Base-by-base conservation (phyloP, 257 asterid species). In the Ilex aquifolium region DNA sequence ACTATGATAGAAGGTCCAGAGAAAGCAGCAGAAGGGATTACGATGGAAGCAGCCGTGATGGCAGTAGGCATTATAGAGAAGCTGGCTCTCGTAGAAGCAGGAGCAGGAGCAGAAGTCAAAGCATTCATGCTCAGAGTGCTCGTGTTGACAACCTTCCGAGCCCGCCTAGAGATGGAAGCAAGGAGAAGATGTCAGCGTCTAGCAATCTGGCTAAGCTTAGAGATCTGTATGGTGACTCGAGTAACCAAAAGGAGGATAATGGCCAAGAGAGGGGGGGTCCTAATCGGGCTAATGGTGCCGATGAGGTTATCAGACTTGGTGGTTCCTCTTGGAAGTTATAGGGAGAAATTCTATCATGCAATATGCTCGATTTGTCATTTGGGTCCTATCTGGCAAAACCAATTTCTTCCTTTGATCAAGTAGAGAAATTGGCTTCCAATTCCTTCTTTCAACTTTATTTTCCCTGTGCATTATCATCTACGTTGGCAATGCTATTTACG, bases 281-380 rank as follows among this genome's bases (percentile, higher is more conserved):
- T 31, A 74, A 44, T 46, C 69, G 81, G 75, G 74, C 80, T 31
- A 65, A 85, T 61, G 95, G 97, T 42, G 81, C 91, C 0, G 97
- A 92, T 70, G 96, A 87, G 78, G 99, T 93, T 66, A 87, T 93
- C 63, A 82, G 87, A 62, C 96, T 93, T 15, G 99, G 99, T 64
- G 97, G 95, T 64, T 85, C 96, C 7, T 65, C 83, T 7, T 93
- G 99, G 99, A 85, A 97, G 82, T 93, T 76, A 78, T 48, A 17
- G 16, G 0, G 11, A 46, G 52, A 5, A 46, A 2, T 21, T 10
- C 15, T 2, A 14, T 46, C 10, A 46, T 10, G n/a, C 15, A 11
- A 14, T 10, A 11, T 10, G 10, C n/a, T 46, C 4, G 4, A 46
- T 2, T 10, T 46, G 52, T 42, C 12, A 14, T 10, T 46, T 10